Conservation (phyloP, 2,329 filamentous ascomycete species). For the Lachnellula arida region DNA sequence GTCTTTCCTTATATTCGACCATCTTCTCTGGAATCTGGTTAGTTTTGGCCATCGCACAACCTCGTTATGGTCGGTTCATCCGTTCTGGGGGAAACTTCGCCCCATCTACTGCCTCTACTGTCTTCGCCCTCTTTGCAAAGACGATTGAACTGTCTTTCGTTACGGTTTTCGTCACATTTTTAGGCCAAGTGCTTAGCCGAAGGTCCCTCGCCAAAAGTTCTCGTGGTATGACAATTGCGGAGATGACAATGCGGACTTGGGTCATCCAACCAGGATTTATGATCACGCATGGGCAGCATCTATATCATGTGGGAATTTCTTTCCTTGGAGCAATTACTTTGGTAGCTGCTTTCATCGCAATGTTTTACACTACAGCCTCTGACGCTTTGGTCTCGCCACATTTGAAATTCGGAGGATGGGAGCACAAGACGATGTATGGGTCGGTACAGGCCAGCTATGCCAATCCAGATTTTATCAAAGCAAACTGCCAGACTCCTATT, state of each 20-base stretch:
- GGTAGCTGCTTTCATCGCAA: slow-evolving; percentile 58
- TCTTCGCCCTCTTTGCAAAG: slow-evolving; percentile 66
- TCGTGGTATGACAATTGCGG: slow-evolving; percentile 65
- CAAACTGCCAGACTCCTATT: slow-evolving; percentile 60
- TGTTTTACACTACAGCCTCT: slow-evolving; percentile 73
- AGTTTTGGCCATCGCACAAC: slow-evolving; percentile 53
- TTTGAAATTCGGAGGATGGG: slow-evolving; percentile 53
- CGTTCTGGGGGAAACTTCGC: slow-evolving; percentile 45
- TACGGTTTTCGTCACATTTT: slow-evolving; percentile 66
- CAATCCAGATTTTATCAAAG: slow-evolving; percentile 52
- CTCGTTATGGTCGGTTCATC: slow-evolving; percentile 55
- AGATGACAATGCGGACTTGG: slow-evolving; percentile 74
- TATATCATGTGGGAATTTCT: slow-evolving; percentile 59
- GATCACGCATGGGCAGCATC: slow-evolving; percentile 61
- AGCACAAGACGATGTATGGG: slow-evolving; percentile 47
- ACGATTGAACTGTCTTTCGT: slow-evolving; percentile 73
- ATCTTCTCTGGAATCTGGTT: slow-evolving; percentile 60
- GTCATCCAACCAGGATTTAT: slow-evolving; percentile 68
- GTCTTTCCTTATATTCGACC: slow-evolving; percentile 52
- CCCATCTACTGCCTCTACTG: slow-evolving; percentile 58
- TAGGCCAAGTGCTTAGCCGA: slow-evolving; percentile 71
- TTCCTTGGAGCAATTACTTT: slow-evolving; percentile 61
- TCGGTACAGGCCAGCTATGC: slow-evolving; percentile 58
- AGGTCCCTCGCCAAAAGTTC: slow-evolving; percentile 41
- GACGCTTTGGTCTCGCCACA: slow-evolving; percentile 72